Conservation (phyloP, 345 rosid genomes). For the Angophora floribunda region DNA sequence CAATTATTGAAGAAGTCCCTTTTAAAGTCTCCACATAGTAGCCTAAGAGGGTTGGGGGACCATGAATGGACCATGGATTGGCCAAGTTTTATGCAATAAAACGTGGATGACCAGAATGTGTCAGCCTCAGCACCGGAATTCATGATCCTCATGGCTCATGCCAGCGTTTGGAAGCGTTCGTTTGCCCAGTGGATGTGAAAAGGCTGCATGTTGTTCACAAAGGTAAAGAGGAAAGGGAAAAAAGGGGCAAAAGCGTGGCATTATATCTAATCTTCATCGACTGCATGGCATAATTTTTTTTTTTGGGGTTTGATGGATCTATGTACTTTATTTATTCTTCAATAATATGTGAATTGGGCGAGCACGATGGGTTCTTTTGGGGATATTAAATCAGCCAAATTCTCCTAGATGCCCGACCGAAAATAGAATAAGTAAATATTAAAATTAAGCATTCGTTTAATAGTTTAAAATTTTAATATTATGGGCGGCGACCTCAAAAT, state of each 20-base stretch:
- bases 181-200: not conserved
- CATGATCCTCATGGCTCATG: not conserved
- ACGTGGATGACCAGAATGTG: not conserved
- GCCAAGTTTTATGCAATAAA: not conserved
- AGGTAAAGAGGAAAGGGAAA: not conserved
- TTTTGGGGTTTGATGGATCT: not conserved
- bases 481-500: too few relatives aligned
- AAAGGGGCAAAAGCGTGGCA: not conserved
- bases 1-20: not conserved
- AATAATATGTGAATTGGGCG: not conserved
- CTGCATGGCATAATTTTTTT: not conserved
- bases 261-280: not conserved
- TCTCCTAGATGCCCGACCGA: not conserved
- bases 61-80: not conserved
- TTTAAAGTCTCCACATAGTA: not conserved
- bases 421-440: not conserved
- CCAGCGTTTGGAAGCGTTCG: not conserved
- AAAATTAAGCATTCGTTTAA: too few relatives aligned
- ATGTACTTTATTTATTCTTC: not conserved
- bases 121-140: not conserved
- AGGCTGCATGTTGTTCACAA: not conserved
- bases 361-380: not conserved
- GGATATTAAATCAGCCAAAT: not conserved
- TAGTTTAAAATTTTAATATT: rapidly evolving
- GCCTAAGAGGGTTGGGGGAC: not conserved